Percentiles rank a stretch among this genome's conserved stretches.
These are phyloP conservation scores for Mortierella antarctica DNA, from an alignment of 192 early-diverging fungal species.

Conservation along the genomic window DNA sequence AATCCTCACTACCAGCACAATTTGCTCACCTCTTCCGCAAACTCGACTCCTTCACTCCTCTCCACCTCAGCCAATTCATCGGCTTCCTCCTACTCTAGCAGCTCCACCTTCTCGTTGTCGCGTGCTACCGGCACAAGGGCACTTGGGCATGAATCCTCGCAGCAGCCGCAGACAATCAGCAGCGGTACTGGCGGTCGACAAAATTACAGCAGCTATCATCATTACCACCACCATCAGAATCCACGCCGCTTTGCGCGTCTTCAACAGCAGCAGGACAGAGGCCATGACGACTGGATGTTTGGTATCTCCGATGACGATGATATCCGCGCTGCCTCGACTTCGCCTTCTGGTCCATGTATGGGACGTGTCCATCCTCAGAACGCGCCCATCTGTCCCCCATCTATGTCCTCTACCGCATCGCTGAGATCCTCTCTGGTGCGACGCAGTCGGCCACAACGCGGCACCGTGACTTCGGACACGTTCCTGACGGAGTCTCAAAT, in stretches of 20 bases:
- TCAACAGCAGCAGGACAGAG: conserved; percentile 15
- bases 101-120: conserved; percentile 20
- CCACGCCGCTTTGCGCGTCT: background rate
- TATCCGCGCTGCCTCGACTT: background rate
- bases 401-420: conserved; percentile 5
- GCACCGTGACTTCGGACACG: background rate
- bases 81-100: conserved; percentile 23
- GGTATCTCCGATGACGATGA: conserved; percentile 33
- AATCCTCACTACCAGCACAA: conserved; percentile 50
- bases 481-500: background rate
- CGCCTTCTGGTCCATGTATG: background rate
- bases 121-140: conserved; percentile 11
- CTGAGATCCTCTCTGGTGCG: conserved; percentile 16
- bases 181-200: conserved; percentile 1
- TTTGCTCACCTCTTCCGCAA: conserved; percentile 17
- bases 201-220: conserved; percentile 26
- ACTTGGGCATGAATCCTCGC: conserved; percentile 11
- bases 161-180: conserved; percentile 2
- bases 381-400: background rate
- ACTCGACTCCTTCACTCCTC: conserved; percentile 13
- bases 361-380: conserved; percentile 13
- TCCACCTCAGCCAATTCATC: conserved; percentile 22
- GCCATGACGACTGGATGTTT: conserved; percentile 38
- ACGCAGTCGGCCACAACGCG: conserved; percentile 1
- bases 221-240: conserved; percentile 25